These are phyloP conservation scores for Pleoardoris graminearum DNA, from an alignment of 2,329 filamentous ascomycete species.

Conservation along the genomic window DNA sequence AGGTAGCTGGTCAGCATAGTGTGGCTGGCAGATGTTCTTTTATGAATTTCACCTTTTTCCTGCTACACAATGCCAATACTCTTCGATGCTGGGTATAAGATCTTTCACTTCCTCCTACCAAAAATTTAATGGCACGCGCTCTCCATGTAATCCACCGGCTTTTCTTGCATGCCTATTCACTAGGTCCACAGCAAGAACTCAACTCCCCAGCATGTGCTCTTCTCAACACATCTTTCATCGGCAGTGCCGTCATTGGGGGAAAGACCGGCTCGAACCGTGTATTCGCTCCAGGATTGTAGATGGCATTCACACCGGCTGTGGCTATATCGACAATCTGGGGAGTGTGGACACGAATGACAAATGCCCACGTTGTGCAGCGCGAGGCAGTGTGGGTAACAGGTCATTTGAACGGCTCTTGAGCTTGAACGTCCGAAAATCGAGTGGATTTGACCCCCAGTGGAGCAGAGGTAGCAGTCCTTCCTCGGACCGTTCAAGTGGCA, in stretches of 20 bases:
- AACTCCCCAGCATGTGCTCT: conserved; percentile 32
- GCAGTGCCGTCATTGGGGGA: conserved; percentile 38
- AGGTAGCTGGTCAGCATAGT: neutral
- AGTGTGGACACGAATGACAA: conserved; percentile 24
- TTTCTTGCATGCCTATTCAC: too few relatives aligned
- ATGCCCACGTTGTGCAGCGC: conserved; percentile 22
- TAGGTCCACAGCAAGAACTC: neutral
- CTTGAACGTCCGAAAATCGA: neutral
- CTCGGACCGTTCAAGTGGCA: neutral
- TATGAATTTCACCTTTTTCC: neutral
- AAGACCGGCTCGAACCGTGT: conserved; percentile 36
- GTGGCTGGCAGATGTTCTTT: neutral
- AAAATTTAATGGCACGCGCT: too few relatives aligned
- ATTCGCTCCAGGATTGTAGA: conserved; percentile 35
- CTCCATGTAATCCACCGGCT: neutral
- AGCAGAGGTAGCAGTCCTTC: neutral
- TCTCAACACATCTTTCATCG: conserved; percentile 37
- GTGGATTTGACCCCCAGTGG: too few relatives aligned
- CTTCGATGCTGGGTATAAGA: neutral
- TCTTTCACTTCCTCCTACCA: too few relatives aligned
- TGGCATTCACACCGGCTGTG: conserved; percentile 26
- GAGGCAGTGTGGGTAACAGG: conserved; percentile 22
- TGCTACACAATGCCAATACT: neutral
- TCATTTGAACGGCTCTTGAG: conserved; percentile 6
- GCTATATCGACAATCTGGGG: conserved; percentile 29